phyloP scores from a whole-genome alignment of 2,329 filamentous ascomycete species.

The Elsinoe australis region DNA sequence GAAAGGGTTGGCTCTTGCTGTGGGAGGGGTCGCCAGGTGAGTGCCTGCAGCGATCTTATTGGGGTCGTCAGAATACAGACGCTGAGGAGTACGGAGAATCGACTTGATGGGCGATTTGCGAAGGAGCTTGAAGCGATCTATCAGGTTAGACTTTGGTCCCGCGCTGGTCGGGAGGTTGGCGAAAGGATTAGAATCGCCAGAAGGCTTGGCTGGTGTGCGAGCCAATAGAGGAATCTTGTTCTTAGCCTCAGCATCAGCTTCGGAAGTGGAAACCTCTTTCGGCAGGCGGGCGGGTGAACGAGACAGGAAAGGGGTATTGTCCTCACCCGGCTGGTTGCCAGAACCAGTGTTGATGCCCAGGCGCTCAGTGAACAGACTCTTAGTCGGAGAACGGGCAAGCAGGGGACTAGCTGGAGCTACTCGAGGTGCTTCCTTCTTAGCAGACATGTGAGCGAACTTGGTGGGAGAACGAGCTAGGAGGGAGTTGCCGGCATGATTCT shows the following conservation, averaged over 20 bases:
- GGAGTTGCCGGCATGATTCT: slow-evolving; percentile 22
- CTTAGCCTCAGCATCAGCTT: background rate
- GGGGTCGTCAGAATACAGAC: slow-evolving; percentile 53
- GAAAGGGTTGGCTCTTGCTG: slow-evolving; percentile 18
- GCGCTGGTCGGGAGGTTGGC: slow-evolving; percentile 24
- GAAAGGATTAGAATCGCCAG: slow-evolving; percentile 18
- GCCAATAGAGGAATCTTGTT: slow-evolving; percentile 19
- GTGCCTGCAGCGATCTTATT: slow-evolving; percentile 54
- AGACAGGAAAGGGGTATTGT: slow-evolving; percentile 28
- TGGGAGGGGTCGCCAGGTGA: slow-evolving; percentile 42
- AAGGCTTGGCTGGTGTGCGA: slow-evolving; percentile 19
- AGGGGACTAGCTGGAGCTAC: slow-evolving; percentile 22
- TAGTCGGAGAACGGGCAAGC: slow-evolving; percentile 26
- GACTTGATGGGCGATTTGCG: slow-evolving; percentile 51
- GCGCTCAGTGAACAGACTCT: slow-evolving; percentile 12
- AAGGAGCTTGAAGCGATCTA: slow-evolving; percentile 42
- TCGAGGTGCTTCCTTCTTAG: slow-evolving; percentile 17
- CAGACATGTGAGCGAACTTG: slow-evolving; percentile 19
- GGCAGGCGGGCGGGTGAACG: slow-evolving; percentile 27
- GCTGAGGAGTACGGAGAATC: slow-evolving; percentile 53
- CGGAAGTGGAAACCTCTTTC: slow-evolving; percentile 5
- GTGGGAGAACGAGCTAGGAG: slow-evolving; percentile 25
- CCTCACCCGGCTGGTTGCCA: slow-evolving; percentile 20
- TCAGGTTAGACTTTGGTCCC: slow-evolving; percentile 30
- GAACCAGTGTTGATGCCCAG: slow-evolving; percentile 3